Base-by-base conservation (phyloP, 2,329 filamentous ascomycete species). In the Neopestalotiopsis clavispora region DNA sequence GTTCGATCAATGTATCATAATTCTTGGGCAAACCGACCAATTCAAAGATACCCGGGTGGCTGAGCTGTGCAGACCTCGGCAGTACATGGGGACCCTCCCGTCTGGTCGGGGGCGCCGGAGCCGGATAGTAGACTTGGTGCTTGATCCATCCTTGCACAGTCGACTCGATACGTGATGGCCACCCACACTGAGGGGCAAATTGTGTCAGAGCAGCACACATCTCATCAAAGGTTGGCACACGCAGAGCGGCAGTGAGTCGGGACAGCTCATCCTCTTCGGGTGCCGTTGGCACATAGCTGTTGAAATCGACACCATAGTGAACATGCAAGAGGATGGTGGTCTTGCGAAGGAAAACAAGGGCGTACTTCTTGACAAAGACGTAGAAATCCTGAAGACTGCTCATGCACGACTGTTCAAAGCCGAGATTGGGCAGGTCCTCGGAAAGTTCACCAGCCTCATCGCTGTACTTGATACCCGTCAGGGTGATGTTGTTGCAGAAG, bases 21-120 rank as follows among this genome's bases (percentile, higher is more conserved):
- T 95, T 94, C 80, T 93, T 93, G 0, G 96, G 96, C 63, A 99
- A 83, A 1, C 96, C 96, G 13, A 99, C 91, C 30, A 99, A 88
- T 79, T 99, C 96, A 76, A 96, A 97, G 72, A 99, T 97, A 61
- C 90, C 92, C 0, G 96, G 97, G 78, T 99, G 96, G 67, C 92
- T 91, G 74, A 88, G 74, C 72, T 86, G 79, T 45, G 86, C 86
- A 7, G 86, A 85, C 17, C 72, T 69, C 20, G 81, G 80, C 67
- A 78, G 76, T 7, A 28, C 34, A 38, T 72, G 69, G 17, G 71
- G 68, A 20, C 58, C 59, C n/a, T 63, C 65, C 38, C 59, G 28
- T 14, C 23, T 59, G 66, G 59, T 59, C 62, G 68, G 30, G 32
- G 65, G 63, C 63, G 59, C 65, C 57, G 69, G 63, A 23, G 66